These are phyloP conservation scores for Diaporthe capsici DNA, from an alignment of 2,329 filamentous ascomycete species.

Conservation along the genomic window DNA sequence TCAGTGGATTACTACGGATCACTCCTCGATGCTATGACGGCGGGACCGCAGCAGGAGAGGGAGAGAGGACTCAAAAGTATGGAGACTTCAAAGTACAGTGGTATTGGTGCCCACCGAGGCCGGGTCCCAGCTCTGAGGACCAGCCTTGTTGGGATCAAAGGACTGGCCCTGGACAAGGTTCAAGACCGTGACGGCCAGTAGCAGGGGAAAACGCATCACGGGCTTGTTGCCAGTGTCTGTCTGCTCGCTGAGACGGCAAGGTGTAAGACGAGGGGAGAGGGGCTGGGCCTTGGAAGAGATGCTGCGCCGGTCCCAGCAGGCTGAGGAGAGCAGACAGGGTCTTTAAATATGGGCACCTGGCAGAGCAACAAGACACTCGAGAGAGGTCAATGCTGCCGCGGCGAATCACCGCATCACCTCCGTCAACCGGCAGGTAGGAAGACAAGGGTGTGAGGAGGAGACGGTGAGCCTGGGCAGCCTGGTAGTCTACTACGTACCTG, in stretches of 20 bases:
- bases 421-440: neutral
- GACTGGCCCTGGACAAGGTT: slow-evolving; percentile 45
- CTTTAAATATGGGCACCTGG: neutral
- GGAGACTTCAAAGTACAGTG: slow-evolving; percentile 38
- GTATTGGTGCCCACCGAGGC: slow-evolving; percentile 52
- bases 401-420: neutral
- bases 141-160: slow-evolving; percentile 51
- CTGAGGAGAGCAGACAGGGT: neutral
- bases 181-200: slow-evolving; percentile 37
- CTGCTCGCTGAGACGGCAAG: neutral
- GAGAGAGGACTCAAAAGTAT: neutral
- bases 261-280: neutral
- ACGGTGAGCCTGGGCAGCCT: neutral
- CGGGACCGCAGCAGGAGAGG: neutral
- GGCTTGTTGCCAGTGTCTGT: neutral
- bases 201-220: slow-evolving; percentile 16
- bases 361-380: neutral
- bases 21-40: neutral
- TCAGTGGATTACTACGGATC: neutral
- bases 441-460: neutral
- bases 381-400: neutral
- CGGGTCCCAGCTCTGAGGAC: slow-evolving; percentile 49
- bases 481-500: too few species aligned
- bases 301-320: neutral
- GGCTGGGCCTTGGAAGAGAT: neutral